Evolutionary conservation across 441 rosid genomes (phyloP).

Genomic region (Gossypium gossypioides): DNA sequence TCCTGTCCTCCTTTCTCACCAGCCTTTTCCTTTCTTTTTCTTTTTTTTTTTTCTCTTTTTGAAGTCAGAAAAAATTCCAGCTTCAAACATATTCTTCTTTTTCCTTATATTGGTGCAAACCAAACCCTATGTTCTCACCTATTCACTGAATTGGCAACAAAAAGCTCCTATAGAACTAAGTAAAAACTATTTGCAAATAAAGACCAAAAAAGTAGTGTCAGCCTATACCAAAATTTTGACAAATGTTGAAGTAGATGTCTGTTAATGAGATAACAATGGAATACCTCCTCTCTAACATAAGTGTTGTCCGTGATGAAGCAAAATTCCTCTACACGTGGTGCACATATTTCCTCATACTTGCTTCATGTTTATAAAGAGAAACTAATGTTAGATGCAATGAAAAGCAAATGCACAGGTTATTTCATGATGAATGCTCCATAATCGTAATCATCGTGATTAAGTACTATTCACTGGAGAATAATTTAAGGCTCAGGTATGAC

Average conservation of each 20-base stretch:
- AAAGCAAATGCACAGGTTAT: background rate
- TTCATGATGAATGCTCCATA: background rate
- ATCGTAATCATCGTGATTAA: background rate
- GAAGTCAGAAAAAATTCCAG: too few species aligned
- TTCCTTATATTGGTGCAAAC: background rate
- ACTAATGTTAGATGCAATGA: conserved; percentile 3
- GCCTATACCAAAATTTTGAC: background rate
- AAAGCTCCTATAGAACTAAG: background rate
- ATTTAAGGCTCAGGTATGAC: background rate
- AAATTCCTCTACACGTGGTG: conserved; percentile 59
- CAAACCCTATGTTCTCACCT: background rate
- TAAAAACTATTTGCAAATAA: background rate
- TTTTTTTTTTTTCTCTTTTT: too few species aligned
- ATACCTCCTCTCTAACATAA: conserved; percentile 53
- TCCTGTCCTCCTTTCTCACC: too few species aligned
- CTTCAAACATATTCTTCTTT: too few species aligned
- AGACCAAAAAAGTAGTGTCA: background rate
- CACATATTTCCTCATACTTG: conserved; percentile 64
- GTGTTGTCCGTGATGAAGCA: conserved; percentile 73
- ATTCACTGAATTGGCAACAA: background rate
- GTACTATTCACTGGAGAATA: background rate
- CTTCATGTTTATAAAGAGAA: conserved; percentile 22
- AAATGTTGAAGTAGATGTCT: background rate
- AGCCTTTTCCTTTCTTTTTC: too few species aligned
- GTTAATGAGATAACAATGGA: background rate